Evolutionary conservation across 495 filamentous ascomycete species (phyloP), one percentile per base, ranked within the genome.

Genomic region (Lasiosphaeris hirsuta): DNA sequence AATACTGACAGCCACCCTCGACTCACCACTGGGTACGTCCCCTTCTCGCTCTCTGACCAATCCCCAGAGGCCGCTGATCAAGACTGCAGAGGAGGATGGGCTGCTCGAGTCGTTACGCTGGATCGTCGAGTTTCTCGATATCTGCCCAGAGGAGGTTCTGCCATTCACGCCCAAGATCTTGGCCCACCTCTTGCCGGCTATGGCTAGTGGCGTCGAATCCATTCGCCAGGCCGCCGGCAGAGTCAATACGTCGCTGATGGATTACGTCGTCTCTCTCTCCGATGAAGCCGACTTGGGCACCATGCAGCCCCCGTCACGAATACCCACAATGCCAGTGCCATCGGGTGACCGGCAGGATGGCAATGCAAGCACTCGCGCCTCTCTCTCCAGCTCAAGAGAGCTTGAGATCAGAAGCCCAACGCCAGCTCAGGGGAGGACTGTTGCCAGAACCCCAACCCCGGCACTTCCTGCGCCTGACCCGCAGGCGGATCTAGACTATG

Each of bases 121-220:
- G 95, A 90, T 97, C 61, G 92, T 96, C 57, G 86, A 86, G 43
- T 97, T 99, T 66, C 90, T 99, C 60, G 92, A 96, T 41, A 96
- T 99, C 44, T 96, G 90, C 61, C 93, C 94, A 4, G 95, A 96
- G 68, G 95, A 97, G 61, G 93, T 99, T n/a, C 80, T 99, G 37
- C 87, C 87, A 2, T 97, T 97, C 69, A 92, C 96, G 1, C 95
- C 95, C 11, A 85, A 90, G 50, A 84, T 99, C 42, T 74, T 99
- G 37, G 90, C 90, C 1, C 91, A 96, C 64, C 86, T 99, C 7
- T 82, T 99, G 10, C 95, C 95, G 14, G 92, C 91, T 17, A 91
- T 99, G 85, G 90, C 93, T 7, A 95, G 91, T 66, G 89, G 88
- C 53, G 85, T 92, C 0, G 92, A 96, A 57, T 79, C 84, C 53